Base-by-base conservation (phyloP, 2,329 filamentous ascomycete species). In the Stagonosporopsis chrysanthemi region DNA sequence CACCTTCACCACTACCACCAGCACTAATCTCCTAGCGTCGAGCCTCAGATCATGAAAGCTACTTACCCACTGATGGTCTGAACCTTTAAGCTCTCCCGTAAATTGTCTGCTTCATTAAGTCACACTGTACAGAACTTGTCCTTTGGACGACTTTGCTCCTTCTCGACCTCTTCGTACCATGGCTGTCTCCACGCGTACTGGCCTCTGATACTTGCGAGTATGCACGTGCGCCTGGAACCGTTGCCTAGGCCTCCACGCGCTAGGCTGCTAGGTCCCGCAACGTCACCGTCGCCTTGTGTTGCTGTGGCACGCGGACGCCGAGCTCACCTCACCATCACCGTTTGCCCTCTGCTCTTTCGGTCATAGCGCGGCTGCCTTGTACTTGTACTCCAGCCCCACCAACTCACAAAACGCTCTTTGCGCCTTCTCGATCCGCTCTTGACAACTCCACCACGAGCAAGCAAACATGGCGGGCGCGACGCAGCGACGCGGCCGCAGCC, bases 321-420 rank as follows among this genome's bases (percentile, higher is more conserved):
- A 11, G 19, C 17, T 39, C 36, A 46, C 24, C 2, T 41, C 17
- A 8, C 47, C 22, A 5, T 43, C 41, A 43, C 54, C 29, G 47
- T 52, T 56, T 52, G 47, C 48, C 36, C 14, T 19, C n/a, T n/a
- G n/a, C n/a, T 11, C 11, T 9, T 4, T 33, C n/a, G 22, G 54
- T 17, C 36, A 14, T 47, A 50, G 47, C 42, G 46, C 38, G 24
- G 36, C 24, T 49, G 42, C 54, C 38, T 40, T 14, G 5, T 33
- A 14, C 23, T 9, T 31, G 26, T 31, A 45, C n/a, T 17, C n/a
- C 6, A 15, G 7, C 36, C 36, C 36, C 11, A 5, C 36, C 12
- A 39, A 19, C 8, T 5, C 3, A 15, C 23, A 15, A 36, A 22
- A 22, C 31, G 0, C 12, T 29, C 12, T 6, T 28, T 9, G 2